These are phyloP conservation scores for Elongisporangium prolatum DNA, from an alignment of 352 stramenopile species.

Conservation along the genomic window DNA sequence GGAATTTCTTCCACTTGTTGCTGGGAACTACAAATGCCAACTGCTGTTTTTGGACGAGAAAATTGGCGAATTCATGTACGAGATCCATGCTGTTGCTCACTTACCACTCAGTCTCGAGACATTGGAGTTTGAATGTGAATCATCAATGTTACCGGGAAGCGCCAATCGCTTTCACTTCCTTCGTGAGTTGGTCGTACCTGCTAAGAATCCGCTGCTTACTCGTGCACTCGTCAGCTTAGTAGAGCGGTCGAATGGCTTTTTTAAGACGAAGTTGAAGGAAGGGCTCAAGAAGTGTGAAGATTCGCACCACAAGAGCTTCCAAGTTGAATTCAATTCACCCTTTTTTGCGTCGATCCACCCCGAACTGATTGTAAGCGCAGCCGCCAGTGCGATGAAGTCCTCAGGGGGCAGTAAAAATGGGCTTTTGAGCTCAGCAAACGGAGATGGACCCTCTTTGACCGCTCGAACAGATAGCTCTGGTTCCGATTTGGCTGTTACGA, in stretches of 20 bases:
- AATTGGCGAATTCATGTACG: constrained; percentile 93
- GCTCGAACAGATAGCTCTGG: constrained; percentile 6
- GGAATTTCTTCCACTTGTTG: constrained; percentile 85
- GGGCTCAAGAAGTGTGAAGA: constrained; percentile 77
- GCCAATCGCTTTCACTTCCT: constrained; percentile 42
- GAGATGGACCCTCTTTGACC: background rate
- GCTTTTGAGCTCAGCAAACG: background rate
- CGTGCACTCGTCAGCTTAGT: constrained; percentile 63
- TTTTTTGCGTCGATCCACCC: constrained; percentile 69
- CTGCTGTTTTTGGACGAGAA: constrained; percentile 90
- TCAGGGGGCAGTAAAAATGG: constrained; percentile 3
- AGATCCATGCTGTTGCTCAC: constrained; percentile 79
- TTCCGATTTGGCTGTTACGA: constrained; percentile 3
- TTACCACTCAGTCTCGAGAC: constrained; percentile 74
- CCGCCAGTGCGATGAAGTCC: constrained; percentile 3
- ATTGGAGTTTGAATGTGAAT: constrained; percentile 80
- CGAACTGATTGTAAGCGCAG: constrained; percentile 41
- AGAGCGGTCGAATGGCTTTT: constrained; percentile 59
- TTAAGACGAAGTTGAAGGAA: constrained; percentile 76
- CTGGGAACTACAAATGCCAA: constrained; percentile 87
- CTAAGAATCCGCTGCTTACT: constrained; percentile 76
- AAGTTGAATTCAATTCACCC: constrained; percentile 83
- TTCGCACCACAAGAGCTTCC: constrained; percentile 53
- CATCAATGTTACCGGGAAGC: constrained; percentile 3
- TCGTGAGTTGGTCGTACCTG: constrained; percentile 71